Evolutionary conservation across 1,284 basidiomycete genomes (phyloP), one percentile per base, ranked within the genome.

Genomic region (Kwoniella shivajii): DNA sequence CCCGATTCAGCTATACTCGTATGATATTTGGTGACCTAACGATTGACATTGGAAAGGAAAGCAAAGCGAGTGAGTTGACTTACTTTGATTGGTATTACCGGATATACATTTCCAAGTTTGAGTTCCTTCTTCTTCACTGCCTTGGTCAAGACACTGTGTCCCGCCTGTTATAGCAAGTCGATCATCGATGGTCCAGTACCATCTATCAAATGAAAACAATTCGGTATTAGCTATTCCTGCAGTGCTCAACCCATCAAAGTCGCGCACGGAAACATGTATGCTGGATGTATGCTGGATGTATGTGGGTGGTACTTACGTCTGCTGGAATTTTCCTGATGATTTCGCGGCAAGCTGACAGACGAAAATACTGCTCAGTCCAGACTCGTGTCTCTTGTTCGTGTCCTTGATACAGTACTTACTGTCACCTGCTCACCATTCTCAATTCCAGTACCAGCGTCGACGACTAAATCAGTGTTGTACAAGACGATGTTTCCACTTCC

Each of bases 141-240:
- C 64, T 38, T 65, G 50, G 50, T 71, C 71, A 13, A 72, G 58
- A 50, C 71, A 72, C 53, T 68, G 67, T 24, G 55, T 56, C 22
- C 65, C 64, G 41, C 66, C 66, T 16, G 62, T 71, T 24, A 72
- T 63, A 39, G 71, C 68, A 43, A 74, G 68, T 27, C 68, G 66
- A 31, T 68, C 54, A 56, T 71, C 65, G 48, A 34, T 59, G 33
- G 66, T 67, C 31, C 60, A 48, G 41, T 54, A 64, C 63, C 63
- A 64, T 30, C 57, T 52, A 7, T 13, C 10, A 20, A 11, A 13
- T 24, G n/a, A n/a, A n/a, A n/a, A n/a, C n/a, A n/a, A n/a, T n/a
- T n/a, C n/a, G n/a, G n/a, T n/a, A n/a, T n/a, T n/a, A n/a, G n/a
- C n/a, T n/a, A n/a, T n/a, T n/a, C n/a, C n/a, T n/a, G n/a, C n/a